phyloP scores from a whole-genome alignment of 2,329 filamentous ascomycete genomes.

The Hypoxylon sp. region DNA sequence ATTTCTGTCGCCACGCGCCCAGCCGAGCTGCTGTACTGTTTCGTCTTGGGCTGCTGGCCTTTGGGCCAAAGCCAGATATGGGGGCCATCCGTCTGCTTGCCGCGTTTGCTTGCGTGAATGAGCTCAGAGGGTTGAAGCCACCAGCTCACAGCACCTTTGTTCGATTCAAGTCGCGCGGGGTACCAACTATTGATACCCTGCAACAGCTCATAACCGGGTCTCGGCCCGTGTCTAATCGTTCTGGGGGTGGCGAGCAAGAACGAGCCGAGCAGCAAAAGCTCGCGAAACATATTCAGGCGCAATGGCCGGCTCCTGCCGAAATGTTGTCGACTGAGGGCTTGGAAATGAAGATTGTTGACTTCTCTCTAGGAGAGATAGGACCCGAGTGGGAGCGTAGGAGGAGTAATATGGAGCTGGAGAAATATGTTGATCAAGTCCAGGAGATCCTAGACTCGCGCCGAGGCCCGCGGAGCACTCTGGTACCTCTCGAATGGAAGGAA shows the following conservation, averaged over 20 bases:
- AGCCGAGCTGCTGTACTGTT: constrained; percentile 43
- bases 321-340: background rate
- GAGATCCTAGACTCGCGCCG: constrained; percentile 17
- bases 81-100: constrained; percentile 41
- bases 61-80: constrained; percentile 46
- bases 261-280: constrained; percentile 17
- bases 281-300: constrained; percentile 23
- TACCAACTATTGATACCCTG: constrained; percentile 33
- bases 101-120: constrained; percentile 27
- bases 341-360: constrained; percentile 15
- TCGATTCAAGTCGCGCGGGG: constrained; percentile 39
- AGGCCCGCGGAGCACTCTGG: background rate
- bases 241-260: constrained; percentile 5
- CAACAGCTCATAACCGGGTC: constrained; percentile 30
- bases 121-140: constrained; percentile 35
- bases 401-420: constrained; percentile 33
- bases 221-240: constrained; percentile 14
- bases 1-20: constrained; percentile 44
- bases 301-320: constrained; percentile 35
- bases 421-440: constrained; percentile 34
- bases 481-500: constrained; percentile 3
- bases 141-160: constrained; percentile 37
- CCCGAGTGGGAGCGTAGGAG: constrained; percentile 42
- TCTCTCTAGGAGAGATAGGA: constrained; percentile 15
- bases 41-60: constrained; percentile 49